Evolutionary conservation across 2,329 filamentous ascomycete species (phyloP).

Genomic region (Alternaria sp.): DNA sequence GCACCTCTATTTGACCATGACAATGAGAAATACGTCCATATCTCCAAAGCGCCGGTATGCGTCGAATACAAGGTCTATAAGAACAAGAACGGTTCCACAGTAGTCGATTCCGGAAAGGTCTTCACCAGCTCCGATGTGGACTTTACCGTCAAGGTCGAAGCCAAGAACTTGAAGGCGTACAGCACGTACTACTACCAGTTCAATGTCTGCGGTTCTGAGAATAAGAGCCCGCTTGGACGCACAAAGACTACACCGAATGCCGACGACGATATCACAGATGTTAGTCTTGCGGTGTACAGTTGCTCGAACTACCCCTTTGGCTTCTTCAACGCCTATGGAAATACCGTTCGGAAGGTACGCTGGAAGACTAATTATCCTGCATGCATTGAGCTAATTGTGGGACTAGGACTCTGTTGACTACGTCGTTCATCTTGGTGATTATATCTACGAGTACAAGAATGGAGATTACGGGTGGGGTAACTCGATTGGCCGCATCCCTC

Average conservation of each 20-base stretch:
- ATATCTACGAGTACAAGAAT: conserved; percentile 55
- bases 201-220: conserved; percentile 69
- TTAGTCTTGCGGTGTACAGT: conserved; percentile 74
- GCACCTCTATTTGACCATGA: conserved; percentile 64
- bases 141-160: conserved; percentile 73
- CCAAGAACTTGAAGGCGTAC: conserved; percentile 67
- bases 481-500: conserved; percentile 42
- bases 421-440: conserved; percentile 55
- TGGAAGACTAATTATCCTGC: background rate
- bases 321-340: conserved; percentile 61
- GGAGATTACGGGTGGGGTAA: conserved; percentile 51
- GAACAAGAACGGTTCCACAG: conserved; percentile 56
- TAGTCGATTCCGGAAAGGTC: conserved; percentile 66
- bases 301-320: conserved; percentile 65
- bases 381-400: background rate
- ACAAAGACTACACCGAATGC: conserved; percentile 73
- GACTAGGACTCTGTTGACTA: conserved; percentile 55
- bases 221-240: conserved; percentile 68
- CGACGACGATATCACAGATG: conserved; percentile 63
- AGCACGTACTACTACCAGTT: conserved; percentile 77
- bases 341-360: conserved; percentile 44
- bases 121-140: conserved; percentile 79
- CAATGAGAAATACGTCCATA: conserved; percentile 61
- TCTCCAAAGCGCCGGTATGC: conserved; percentile 70
- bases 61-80: conserved; percentile 69